Evolutionary conservation across 495 filamentous ascomycete species (phyloP).

Genomic region (Articulospora tetracladia): DNA sequence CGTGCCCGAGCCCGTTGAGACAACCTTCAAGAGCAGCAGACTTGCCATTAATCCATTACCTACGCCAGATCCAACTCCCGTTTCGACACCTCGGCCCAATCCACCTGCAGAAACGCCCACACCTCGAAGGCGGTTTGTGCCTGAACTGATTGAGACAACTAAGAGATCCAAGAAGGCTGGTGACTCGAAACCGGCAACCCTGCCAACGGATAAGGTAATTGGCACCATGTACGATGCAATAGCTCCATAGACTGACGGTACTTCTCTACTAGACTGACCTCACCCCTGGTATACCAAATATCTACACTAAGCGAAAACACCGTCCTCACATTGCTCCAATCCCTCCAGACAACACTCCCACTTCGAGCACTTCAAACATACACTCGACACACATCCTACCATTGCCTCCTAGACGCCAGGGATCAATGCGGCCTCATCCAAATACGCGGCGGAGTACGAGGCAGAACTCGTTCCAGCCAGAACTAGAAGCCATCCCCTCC

Average conservation of each 20-base stretch:
- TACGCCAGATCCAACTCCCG: slow-evolving; percentile 45
- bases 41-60: slow-evolving; percentile 37
- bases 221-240: slow-evolving; percentile 2
- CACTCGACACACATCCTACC: slow-evolving; percentile 12
- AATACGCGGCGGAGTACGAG: slow-evolving; percentile 36
- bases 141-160: slow-evolving; percentile 66
- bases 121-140: slow-evolving; percentile 48
- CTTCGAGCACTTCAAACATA: not conserved
- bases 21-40: slow-evolving; percentile 49
- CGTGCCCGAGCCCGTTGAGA: slow-evolving; percentile 57
- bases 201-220: slow-evolving; percentile 41
- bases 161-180: slow-evolving; percentile 50
- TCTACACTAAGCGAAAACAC: slow-evolving; percentile 42
- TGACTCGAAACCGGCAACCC: slow-evolving; percentile 46
- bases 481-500: slow-evolving; percentile 35
- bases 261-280: slow-evolving; percentile 40
- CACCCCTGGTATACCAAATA: slow-evolving; percentile 54
- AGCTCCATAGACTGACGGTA: slow-evolving; percentile 1
- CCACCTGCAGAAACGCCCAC: slow-evolving; percentile 25
- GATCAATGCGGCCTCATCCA: slow-evolving; percentile 33
- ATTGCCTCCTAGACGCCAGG: slow-evolving; percentile 26
- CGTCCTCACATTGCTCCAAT: slow-evolving; percentile 24
- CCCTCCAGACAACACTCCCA: slow-evolving; percentile 8
- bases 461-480: slow-evolving; percentile 35
- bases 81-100: slow-evolving; percentile 13